Evolutionary conservation across 164 flowering plant genomes (phyloP), one percentile per base, ranked within the genome.

Genomic region (Vitis vinifera): DNA sequence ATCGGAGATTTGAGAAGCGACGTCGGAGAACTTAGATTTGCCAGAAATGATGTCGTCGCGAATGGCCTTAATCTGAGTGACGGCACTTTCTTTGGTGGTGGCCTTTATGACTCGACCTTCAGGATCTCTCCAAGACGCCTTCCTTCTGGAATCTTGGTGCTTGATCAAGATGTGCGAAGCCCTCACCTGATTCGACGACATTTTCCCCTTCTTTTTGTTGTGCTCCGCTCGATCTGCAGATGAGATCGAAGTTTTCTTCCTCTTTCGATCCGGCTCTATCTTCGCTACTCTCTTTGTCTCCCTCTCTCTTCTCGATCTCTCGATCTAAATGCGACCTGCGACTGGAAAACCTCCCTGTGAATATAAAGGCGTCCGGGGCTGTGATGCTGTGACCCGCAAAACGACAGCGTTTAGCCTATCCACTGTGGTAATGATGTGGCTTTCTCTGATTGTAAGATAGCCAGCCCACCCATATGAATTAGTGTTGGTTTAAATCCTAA

Each of bases 81-180:
- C 85, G 68, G 98, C 99, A 29, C 75, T 67, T 8, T 91, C 97
- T n/a, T 82, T 73, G 69, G 91, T 90, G 69, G 96, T 91, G 78
- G 62, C 77, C 55, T 23, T 68, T 79, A 95, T 93, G 61, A 89
- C 71, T 8, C 70, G 76, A 62, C 99, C 99, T 49, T 95, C 97
- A 7, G 97, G 94, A 79, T 93, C 99, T 74, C 89, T 93, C 99
- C 99, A 95, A 0, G 99, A 95, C 10, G 97, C 89, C 73, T 85
- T 88, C 30, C 99, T 77, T 50, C 99, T 76, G 3, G 98, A 95
- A 0, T 94, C 99, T 61, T 89, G 81, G 75, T 95, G 98, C 87
- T 93, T 95, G 8, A 95, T 86, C 68, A 95, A 86, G 23, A 93
- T 84, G 78, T 93, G 92, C 4, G 87, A 86, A 10, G 92, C 86